Percentiles rank a stretch among this genome's conserved stretches.
Conservation (phyloP, 257 asterid genomes). For the Solanum chiquidenum region DNA sequence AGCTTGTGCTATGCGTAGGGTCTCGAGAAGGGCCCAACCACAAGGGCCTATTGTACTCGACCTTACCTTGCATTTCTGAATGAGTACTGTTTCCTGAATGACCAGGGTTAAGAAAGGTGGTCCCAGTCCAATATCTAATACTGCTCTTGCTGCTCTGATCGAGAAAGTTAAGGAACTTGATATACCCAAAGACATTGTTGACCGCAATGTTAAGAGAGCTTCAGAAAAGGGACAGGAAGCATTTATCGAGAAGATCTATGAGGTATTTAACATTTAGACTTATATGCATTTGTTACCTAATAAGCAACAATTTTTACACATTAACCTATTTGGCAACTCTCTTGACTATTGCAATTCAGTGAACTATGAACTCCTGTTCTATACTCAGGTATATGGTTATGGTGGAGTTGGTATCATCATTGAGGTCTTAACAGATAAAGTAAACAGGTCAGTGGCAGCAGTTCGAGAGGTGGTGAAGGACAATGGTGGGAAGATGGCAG, state of each 20-base stretch:
- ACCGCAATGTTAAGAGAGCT: constrained; percentile 84
- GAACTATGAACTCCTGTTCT: background rate
- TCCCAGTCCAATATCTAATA: constrained; percentile 60
- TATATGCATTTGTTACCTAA: background rate
- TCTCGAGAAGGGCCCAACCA: background rate
- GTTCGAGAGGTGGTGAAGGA: constrained; percentile 70
- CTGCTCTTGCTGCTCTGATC: constrained; percentile 61
- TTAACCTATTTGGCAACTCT: background rate
- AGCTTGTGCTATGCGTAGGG: background rate
- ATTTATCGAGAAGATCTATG: constrained; percentile 74
- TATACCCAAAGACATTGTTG: constrained; percentile 75
- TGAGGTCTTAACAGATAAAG: constrained; percentile 79
- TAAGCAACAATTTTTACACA: background rate
- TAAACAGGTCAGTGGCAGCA: constrained; percentile 65
- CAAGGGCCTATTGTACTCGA: background rate
- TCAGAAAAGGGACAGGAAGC: constrained; percentile 89
- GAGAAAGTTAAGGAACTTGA: constrained; percentile 93
- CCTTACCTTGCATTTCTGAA: background rate
- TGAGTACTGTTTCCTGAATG: constrained; percentile 8
- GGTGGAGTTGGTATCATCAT: constrained; percentile 88
- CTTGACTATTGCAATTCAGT: background rate
- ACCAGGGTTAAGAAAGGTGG: constrained; percentile 85
- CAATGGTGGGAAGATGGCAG: constrained; percentile 87
- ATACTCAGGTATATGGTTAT: constrained; percentile 68
- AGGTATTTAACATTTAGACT: constrained; percentile 29